Base-by-base conservation (phyloP, 371 early-diverging fungal species). In the Dichotomocladium elegans region DNA sequence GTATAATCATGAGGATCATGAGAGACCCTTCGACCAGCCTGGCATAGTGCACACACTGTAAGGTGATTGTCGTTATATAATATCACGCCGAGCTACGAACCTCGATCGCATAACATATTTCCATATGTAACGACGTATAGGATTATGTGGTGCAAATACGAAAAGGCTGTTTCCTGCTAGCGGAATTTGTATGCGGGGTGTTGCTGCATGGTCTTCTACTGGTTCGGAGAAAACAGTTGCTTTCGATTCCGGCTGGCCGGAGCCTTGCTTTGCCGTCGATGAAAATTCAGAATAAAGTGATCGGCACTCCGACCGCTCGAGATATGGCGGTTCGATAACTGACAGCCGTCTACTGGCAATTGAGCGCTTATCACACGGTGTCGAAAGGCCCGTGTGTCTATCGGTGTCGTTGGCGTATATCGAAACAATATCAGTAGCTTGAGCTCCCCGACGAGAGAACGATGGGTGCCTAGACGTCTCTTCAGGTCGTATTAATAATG, bases 11-110 rank as follows among this genome's bases (percentile, higher is more conserved):
- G 9, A 82, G 31, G 2, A 77, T 57, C 7, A 80, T 59, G 2
- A 79, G 58, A 30, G 71, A 61, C 0, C 64, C 55, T 48, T 82
- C 80, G 0, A 68, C 55, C 40, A 61, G 60, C 53, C 82, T 80
- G 26, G 35, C 29, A 42, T 29, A 31, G 46, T n/a, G 37, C 15
- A 49, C 29, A 58, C 47, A 30, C 24, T 22, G 14, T 42, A 28
- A 11, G 8, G 27, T 22, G 24, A 29, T 12, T 28, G 41, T 41
- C 41, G 30, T 34, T 28, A 29, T 48, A 1, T 5, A n/a, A 37
- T 37, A 49, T 12, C 34, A 26, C 12, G 17, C 12, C 17, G 22
- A 6, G 2, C 5, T 15, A 35, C 49, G 50, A 62, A 80, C 82
- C 73, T 77, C 24, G 63, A 64, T 28, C 65, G 60, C 19, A 72